phyloP scores from a whole-genome alignment of 1,284 basidiomycete species.

The Erythrobasidium hasegawianum region DNA sequence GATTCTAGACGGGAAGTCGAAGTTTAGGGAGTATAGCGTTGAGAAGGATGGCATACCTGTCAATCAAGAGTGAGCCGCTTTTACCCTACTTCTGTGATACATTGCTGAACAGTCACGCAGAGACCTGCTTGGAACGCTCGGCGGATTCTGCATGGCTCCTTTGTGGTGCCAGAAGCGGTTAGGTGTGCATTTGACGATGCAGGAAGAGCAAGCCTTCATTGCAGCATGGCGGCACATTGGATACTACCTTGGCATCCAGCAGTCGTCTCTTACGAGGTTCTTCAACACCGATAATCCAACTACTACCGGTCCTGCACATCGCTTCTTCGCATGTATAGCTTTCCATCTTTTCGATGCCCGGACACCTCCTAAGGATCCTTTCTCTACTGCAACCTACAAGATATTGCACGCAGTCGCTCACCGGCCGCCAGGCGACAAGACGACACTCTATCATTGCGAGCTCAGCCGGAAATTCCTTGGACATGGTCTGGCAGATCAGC shows the following conservation, averaged over 20 bases:
- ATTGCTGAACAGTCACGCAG: slow-evolving; percentile 4
- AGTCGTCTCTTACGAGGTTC: slow-evolving; percentile 26
- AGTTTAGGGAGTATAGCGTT: slow-evolving; percentile 37
- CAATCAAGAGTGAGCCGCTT: slow-evolving; percentile 40
- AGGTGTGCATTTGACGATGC: slow-evolving; percentile 29
- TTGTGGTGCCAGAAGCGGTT: slow-evolving; percentile 40
- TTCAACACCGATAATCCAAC: slow-evolving; percentile 34
- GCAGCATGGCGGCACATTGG: slow-evolving; percentile 43
- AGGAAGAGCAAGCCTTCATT: slow-evolving; percentile 39
- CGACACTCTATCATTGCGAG: slow-evolving; percentile 36
- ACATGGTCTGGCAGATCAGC: slow-evolving; percentile 36
- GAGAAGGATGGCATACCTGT: slow-evolving; percentile 40
- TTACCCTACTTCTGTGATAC: not conserved
- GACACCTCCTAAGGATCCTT: slow-evolving; percentile 29
- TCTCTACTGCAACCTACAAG: slow-evolving; percentile 38
- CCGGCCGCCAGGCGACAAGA: slow-evolving; percentile 35
- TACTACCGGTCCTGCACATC: slow-evolving; percentile 33
- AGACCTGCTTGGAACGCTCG: slow-evolving; percentile 41
- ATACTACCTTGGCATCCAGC: slow-evolving; percentile 43
- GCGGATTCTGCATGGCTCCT: slow-evolving; percentile 42
- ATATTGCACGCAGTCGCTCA: slow-evolving; percentile 39
- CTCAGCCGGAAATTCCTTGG: slow-evolving; percentile 39
- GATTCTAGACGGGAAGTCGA: slow-evolving; percentile 36
- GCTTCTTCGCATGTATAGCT: slow-evolving; percentile 41
- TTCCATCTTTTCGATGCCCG: slow-evolving; percentile 38